Evolutionary conservation across 352 stramenopile species (phyloP).

Genomic region (Pythium chondricola): DNA sequence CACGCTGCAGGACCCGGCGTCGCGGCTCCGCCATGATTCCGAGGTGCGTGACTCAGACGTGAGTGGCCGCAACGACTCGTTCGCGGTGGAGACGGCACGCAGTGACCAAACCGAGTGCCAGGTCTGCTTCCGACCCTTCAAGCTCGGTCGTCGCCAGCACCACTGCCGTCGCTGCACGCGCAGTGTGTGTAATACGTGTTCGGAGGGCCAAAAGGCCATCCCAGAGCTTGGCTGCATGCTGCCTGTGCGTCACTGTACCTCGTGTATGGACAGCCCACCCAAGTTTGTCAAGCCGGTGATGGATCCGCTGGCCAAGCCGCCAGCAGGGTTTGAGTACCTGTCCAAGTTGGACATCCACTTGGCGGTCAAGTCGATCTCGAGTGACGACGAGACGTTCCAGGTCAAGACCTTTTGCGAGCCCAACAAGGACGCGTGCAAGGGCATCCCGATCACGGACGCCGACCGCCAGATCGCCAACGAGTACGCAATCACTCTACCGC

Average conservation of each 20-base stretch:
- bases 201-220: slow-evolving; percentile 77
- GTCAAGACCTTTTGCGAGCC: slow-evolving; percentile 81
- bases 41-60: slow-evolving; percentile 47
- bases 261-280: slow-evolving; percentile 71
- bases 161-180: slow-evolving; percentile 82
- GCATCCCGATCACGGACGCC: slow-evolving; percentile 41
- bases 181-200: slow-evolving; percentile 81
- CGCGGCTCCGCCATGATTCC: slow-evolving; percentile 54
- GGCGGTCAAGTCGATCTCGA: slow-evolving; percentile 30
- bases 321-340: slow-evolving; percentile 79
- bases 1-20: slow-evolving; percentile 56
- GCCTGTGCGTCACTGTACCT: slow-evolving; percentile 75
- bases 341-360: slow-evolving; percentile 80
- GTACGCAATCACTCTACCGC: slow-evolving; percentile 65
- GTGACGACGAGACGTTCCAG: slow-evolving; percentile 56
- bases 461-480: slow-evolving; percentile 74
- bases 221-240: slow-evolving; percentile 72
- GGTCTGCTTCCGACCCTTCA: slow-evolving; percentile 85
- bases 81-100: slow-evolving; percentile 67
- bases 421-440: slow-evolving; percentile 49
- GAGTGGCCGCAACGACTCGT: slow-evolving; percentile 35
- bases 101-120: slow-evolving; percentile 85
- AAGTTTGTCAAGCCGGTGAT: slow-evolving; percentile 78
- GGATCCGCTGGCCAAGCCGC: slow-evolving; percentile 69
- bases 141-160: slow-evolving; percentile 74